phyloP scores from a whole-genome alignment of 768 basidiomycete species.

The Kwoniella dendrophila region DNA sequence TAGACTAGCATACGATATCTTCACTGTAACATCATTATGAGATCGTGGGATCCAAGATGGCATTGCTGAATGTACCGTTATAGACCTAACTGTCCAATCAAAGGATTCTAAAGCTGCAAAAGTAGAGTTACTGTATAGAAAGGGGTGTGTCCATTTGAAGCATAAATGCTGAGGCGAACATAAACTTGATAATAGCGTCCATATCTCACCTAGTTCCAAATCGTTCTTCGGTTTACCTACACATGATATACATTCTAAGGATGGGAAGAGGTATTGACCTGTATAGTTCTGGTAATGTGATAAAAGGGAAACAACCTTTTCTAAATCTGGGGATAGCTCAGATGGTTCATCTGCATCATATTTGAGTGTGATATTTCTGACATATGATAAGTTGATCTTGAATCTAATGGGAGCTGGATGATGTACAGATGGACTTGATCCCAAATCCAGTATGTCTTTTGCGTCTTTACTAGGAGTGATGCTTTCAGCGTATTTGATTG shows the following conservation, averaged over 20 bases:
- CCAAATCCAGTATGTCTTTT: not conserved
- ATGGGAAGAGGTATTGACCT: constrained; percentile 2
- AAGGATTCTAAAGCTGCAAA: not conserved
- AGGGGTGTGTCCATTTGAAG: not conserved
- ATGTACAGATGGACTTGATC: not conserved
- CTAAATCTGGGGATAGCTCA: not conserved
- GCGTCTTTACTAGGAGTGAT: not conserved
- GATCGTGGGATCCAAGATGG: not conserved
- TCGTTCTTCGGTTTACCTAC: not conserved
- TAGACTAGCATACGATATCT: not conserved
- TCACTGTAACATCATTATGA: not conserved
- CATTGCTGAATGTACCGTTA: not conserved
- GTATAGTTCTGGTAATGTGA: not conserved
- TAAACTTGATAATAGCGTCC: not conserved
- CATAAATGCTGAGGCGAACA: not conserved
- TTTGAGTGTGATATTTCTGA: not conserved
- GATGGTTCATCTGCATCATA: not conserved
- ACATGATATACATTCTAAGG: not conserved
- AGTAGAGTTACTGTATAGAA: not conserved
- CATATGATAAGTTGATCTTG: not conserved
- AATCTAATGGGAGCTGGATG: not conserved
- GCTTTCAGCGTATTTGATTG: not conserved
- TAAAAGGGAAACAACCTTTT: not conserved
- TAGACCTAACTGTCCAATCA: not conserved
- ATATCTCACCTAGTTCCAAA: constrained; percentile 1